Percentiles rank a stretch among this genome's conserved stretches.
phyloP scores from a whole-genome alignment of 2,329 filamentous ascomycete genomes.

The Sarocladium brachiariae region DNA sequence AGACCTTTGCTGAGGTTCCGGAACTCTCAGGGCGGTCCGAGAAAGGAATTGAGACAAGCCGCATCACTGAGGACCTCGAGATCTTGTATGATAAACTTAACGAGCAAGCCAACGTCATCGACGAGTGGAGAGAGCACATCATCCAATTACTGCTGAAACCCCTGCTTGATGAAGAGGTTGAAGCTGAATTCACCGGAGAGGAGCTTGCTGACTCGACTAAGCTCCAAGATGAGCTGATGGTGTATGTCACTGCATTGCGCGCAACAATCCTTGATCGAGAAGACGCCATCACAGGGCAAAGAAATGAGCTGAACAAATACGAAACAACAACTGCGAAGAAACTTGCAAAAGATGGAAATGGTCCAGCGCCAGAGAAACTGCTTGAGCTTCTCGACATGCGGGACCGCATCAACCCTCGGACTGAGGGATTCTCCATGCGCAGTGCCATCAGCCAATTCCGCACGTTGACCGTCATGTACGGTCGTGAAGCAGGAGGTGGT shows the following conservation, averaged over 20 bases:
- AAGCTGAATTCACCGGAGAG: slow-evolving; percentile 70
- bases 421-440: slow-evolving; percentile 57
- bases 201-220: slow-evolving; percentile 86
- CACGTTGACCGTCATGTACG: slow-evolving; percentile 43
- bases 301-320: slow-evolving; percentile 66
- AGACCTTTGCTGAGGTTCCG: slow-evolving; percentile 56
- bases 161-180: slow-evolving; percentile 75
- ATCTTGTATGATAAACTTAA: slow-evolving; percentile 61
- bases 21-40: slow-evolving; percentile 43
- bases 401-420: slow-evolving; percentile 38
- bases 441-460: slow-evolving; percentile 63
- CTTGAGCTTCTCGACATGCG: slow-evolving; percentile 45
- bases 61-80: slow-evolving; percentile 59
- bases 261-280: slow-evolving; percentile 73
- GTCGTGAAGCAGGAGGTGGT: slow-evolving; percentile 39
- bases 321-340: slow-evolving; percentile 59
- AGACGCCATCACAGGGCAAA: slow-evolving; percentile 67
- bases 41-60: slow-evolving; percentile 66
- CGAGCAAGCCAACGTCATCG: slow-evolving; percentile 61
- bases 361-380: slow-evolving; percentile 61
- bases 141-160: slow-evolving; percentile 65
- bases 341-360: slow-evolving; percentile 55
- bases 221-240: slow-evolving; percentile 81
- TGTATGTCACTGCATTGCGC: slow-evolving; percentile 73
- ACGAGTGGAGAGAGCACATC: slow-evolving; percentile 68